Conservation (phyloP, 441 rosid genomes). For the Brassica hybrid region DNA sequence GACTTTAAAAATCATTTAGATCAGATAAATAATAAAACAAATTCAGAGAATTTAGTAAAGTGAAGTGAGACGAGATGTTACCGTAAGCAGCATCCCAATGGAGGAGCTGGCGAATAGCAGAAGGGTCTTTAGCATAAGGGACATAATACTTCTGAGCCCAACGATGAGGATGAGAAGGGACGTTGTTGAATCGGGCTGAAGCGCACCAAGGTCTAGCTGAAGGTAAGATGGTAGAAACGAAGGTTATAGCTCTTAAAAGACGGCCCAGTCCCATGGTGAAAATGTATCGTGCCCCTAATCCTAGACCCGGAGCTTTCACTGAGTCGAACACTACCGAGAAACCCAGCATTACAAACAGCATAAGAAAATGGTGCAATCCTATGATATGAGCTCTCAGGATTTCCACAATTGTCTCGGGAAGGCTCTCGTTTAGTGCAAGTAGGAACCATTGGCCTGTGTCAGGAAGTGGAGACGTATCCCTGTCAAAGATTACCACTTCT, state of each 20-base stretch:
- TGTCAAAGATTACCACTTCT: constrained; percentile 41
- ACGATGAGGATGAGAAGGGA: constrained; percentile 76
- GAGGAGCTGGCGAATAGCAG: constrained; percentile 66
- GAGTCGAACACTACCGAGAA: constrained; percentile 84
- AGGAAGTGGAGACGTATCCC: constrained; percentile 79
- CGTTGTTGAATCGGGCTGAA: constrained; percentile 57
- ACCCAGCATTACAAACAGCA: constrained; percentile 85
- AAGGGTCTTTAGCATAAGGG: constrained; percentile 74
- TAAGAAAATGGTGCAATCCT: constrained; percentile 83
- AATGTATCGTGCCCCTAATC: constrained; percentile 86
- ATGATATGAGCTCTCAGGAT: constrained; percentile 81
- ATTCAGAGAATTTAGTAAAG: too few species aligned
- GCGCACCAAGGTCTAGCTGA: constrained; percentile 98
- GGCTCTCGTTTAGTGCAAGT: constrained; percentile 80
- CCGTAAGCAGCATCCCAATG: constrained; percentile 71
- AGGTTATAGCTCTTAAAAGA: constrained; percentile 84
- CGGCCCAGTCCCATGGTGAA: constrained; percentile 93
- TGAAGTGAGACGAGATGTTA: constrained; percentile 35
- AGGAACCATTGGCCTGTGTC: constrained; percentile 95
- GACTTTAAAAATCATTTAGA: constrained; percentile 1
- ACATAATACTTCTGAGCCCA: constrained; percentile 92
- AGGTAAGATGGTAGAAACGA: constrained; percentile 82
- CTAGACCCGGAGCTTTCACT: constrained; percentile 88
- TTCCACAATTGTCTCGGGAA: constrained; percentile 66
- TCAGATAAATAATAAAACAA: too few species aligned